Evolutionary conservation across 768 basidiomycete species (phyloP).

Genomic region (Jaapia argillacea): DNA sequence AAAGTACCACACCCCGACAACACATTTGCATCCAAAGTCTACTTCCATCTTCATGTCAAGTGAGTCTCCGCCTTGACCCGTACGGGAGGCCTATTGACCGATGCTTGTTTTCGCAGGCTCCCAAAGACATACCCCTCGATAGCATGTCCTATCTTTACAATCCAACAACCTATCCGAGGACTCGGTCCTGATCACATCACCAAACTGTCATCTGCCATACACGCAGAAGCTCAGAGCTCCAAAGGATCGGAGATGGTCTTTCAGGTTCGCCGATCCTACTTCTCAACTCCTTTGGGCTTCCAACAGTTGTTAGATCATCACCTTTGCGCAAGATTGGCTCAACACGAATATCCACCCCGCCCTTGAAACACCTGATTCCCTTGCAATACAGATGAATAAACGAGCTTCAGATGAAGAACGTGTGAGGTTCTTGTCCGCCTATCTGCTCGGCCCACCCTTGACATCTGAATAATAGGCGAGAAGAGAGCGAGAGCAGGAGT

Average conservation of each 20-base stretch:
- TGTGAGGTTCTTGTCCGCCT: constrained; percentile 33
- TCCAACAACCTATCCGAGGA: constrained; percentile 57
- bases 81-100: neutral
- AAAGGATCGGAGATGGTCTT: constrained; percentile 74
- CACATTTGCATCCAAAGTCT: constrained; percentile 44
- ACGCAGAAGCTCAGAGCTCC: constrained; percentile 52
- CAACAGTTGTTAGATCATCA: constrained; percentile 44
- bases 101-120: constrained; percentile 33
- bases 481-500: constrained; percentile 43
- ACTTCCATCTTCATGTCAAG: constrained; percentile 63
- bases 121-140: constrained; percentile 77
- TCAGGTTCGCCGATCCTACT: no score
- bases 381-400: constrained; percentile 71
- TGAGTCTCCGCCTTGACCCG: constrained; percentile 22
- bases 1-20: constrained; percentile 57
- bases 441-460: no score
- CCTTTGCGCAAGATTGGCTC: constrained; percentile 65
- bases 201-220: constrained; percentile 48
- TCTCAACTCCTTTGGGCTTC: no score
- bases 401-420: constrained; percentile 62
- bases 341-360: constrained; percentile 42
- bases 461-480: constrained; percentile 46
- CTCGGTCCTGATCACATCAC: constrained; percentile 45
- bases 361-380: constrained; percentile 53
- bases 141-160: constrained; percentile 55